These are phyloP conservation scores for Kurtzmaniella quercitrusa DNA, from an alignment of 1,139 yeast genomes.

Conservation along the genomic window DNA sequence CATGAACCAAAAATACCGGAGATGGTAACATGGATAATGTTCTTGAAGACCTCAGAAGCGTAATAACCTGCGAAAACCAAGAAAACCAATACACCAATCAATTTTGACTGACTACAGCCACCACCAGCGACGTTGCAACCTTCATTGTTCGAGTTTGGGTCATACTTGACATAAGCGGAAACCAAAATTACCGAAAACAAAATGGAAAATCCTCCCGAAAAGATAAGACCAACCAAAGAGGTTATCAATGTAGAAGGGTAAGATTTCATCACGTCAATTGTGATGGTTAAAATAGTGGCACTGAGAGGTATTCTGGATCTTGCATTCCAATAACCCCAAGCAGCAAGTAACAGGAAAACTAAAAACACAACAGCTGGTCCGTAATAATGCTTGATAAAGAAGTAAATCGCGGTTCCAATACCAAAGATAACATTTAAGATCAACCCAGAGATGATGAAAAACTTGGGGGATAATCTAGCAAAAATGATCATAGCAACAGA, in stretches of 20 bases:
- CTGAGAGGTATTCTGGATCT: conserved; percentile 69
- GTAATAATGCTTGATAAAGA: conserved; percentile 59
- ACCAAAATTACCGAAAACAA: conserved; percentile 66
- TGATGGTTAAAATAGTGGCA: conserved; percentile 66
- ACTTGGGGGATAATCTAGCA: conserved; percentile 62
- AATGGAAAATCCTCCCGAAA: conserved; percentile 61
- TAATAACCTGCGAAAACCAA: conserved; percentile 84
- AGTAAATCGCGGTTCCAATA: conserved; percentile 71
- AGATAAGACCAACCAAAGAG: conserved; percentile 61
- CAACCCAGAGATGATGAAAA: conserved; percentile 69
- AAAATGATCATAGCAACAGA: conserved; percentile 53
- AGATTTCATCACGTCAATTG: conserved; percentile 69
- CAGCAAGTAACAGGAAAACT: conserved; percentile 58
- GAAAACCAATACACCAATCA: conserved; percentile 64
- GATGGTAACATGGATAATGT: conserved; percentile 79
- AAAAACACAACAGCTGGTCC: conserved; percentile 78
- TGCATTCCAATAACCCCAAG: conserved; percentile 72
- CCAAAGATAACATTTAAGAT: conserved; percentile 66
- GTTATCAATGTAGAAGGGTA: conserved; percentile 68
- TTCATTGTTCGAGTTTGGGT: conserved; percentile 32
- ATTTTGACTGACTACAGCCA: conserved; percentile 58
- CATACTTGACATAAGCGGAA: conserved; percentile 73
- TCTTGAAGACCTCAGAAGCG: conserved; percentile 79
- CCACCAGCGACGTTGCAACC: conserved; percentile 54
- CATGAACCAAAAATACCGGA: conserved; percentile 89